phyloP scores from a whole-genome alignment of 140 eudicot species.

The Anethum foeniculum region DNA sequence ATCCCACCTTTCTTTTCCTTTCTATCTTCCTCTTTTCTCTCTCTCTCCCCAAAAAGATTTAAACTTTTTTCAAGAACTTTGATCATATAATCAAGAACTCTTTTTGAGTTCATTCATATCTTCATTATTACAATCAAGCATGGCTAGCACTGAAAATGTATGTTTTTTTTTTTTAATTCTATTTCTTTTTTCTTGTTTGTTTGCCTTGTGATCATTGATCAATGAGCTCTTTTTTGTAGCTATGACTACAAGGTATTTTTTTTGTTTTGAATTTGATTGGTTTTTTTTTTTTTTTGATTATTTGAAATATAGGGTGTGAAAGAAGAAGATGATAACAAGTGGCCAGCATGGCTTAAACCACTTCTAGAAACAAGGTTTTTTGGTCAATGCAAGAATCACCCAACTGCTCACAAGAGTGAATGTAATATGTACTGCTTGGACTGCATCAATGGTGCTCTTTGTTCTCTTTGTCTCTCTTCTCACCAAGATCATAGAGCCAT shows the following conservation, averaged over 20 bases:
- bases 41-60: not conserved
- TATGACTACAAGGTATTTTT: not conserved
- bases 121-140: not conserved
- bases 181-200: not conserved
- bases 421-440: constrained; percentile 13
- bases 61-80: not conserved
- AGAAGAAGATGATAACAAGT: constrained; percentile 9
- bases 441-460: constrained; percentile 8
- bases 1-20: constrained; percentile 5
- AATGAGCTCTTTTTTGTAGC: not conserved
- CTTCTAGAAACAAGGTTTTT: constrained; percentile 7
- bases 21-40: not conserved
- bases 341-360: constrained; percentile 13
- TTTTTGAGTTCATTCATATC: not conserved
- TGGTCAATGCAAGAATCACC: constrained; percentile 17
- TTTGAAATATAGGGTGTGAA: not conserved
- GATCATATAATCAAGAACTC: not conserved
- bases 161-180: not conserved
- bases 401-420: constrained; percentile 14
- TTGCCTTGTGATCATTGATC: not conserved
- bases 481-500: constrained; percentile 12
- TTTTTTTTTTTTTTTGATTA: not conserved
- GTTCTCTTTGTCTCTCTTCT: constrained; percentile 10
- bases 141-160: constrained; percentile 13
- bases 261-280: not conserved